A percentile compares a stretch with the other conserved stretches of the same genome.
Conservation (phyloP, 2,329 filamentous ascomycete species). For the Aureobasidium sp. region DNA sequence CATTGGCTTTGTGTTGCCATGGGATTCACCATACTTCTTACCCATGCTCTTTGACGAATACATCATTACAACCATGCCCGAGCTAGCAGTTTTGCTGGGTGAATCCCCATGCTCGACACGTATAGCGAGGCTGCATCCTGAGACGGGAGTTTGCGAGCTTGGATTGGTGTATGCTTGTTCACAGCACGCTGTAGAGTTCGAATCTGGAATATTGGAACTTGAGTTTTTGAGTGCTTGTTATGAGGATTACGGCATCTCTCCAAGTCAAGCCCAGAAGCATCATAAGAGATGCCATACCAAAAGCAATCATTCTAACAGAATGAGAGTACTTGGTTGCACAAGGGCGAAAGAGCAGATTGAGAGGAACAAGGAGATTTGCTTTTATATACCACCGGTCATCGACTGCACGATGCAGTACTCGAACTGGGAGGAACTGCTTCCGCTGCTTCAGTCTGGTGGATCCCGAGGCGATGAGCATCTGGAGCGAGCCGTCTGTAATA, state of each 20-base stretch:
- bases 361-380: background rate
- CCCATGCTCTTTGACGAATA: background rate
- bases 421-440: background rate
- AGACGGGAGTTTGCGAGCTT: background rate
- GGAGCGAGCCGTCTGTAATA: background rate
- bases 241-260: background rate
- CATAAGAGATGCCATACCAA: background rate
- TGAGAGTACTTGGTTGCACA: background rate
- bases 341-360: background rate
- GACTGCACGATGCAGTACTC: background rate
- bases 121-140: background rate
- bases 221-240: background rate
- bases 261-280: background rate
- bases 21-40: constrained; percentile 1
- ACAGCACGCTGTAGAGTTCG: background rate
- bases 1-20: background rate
- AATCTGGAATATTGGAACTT: background rate
- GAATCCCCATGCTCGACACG: background rate
- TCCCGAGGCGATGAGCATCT: background rate
- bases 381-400: background rate
- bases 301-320: no score
- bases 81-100: background rate
- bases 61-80: background rate
- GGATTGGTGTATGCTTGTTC: background rate
- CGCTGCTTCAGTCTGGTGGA: background rate